Percentiles rank a stretch among this genome's conserved stretches.
phyloP scores from a whole-genome alignment of 1,284 basidiomycete genomes.

The Moesziomyces antarcticus region DNA sequence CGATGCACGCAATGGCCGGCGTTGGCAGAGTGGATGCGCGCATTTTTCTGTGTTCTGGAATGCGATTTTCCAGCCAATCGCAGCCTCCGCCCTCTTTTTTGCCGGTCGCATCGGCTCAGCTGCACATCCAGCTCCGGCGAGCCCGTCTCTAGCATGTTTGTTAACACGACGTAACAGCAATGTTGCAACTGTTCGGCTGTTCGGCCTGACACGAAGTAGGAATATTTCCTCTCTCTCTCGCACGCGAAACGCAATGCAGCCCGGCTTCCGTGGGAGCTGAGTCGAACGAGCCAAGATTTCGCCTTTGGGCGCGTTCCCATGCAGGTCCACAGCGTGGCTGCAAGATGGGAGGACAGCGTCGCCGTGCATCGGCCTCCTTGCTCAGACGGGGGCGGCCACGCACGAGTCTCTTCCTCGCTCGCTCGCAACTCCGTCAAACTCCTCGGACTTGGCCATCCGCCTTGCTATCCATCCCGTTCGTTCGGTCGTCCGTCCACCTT shows the following conservation, averaged over 20 bases:
- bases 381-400: too few species aligned
- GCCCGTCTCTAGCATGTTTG: too few species aligned
- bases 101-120: slow-evolving; percentile 24
- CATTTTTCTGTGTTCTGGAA: neutral
- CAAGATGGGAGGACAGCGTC: neutral
- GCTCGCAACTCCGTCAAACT: slow-evolving; percentile 12
- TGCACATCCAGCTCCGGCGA: neutral
- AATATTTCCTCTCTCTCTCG: too few species aligned
- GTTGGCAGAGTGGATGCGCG: slow-evolving; percentile 3
- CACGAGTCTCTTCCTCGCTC: neutral
- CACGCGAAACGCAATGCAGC: neutral
- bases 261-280: slow-evolving; percentile 18
- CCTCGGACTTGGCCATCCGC: slow-evolving; percentile 11
- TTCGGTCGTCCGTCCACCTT: slow-evolving; percentile 1
- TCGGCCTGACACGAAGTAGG: too few species aligned
- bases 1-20: too few species aligned
- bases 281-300: slow-evolving; percentile 1
- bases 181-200: too few species aligned
- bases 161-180: too few species aligned
- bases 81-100: slow-evolving; percentile 15
- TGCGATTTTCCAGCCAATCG: slow-evolving; percentile 4
- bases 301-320: too few species aligned
- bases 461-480: too few species aligned
- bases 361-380: neutral
- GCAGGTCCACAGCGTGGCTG: too few species aligned